Conservation (phyloP, 306 rosid genomes). For the Dryas octopetala region DNA sequence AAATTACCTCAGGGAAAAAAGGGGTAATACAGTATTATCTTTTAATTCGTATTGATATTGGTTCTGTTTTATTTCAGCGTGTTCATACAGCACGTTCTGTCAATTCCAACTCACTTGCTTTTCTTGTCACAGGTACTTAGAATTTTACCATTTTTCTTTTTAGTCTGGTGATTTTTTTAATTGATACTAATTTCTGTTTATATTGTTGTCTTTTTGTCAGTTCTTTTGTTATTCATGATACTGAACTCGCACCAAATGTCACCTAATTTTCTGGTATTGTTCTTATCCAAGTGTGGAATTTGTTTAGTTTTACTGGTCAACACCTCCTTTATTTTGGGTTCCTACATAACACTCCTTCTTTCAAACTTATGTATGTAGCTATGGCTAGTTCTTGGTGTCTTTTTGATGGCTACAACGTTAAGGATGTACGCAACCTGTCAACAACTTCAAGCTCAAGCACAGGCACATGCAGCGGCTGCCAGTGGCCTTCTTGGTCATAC, state of each 20-base stretch:
- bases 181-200: conserved; percentile 4
- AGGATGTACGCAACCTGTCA: conserved; percentile 99
- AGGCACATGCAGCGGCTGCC: conserved; percentile 84
- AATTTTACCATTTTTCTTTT: background rate
- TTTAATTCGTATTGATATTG: conserved; percentile 7
- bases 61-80: conserved; percentile 38
- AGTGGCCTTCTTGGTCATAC: conserved; percentile 90
- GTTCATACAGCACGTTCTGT: conserved; percentile 75
- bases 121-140: conserved; percentile 87
- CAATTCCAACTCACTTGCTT: conserved; percentile 85
- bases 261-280: conserved; percentile 81
- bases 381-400: conserved; percentile 96
- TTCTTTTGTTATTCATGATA: conserved; percentile 85
- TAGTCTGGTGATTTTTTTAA: conserved; percentile 5
- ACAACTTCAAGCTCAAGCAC: conserved; percentile 97
- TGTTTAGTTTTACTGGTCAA: conserved; percentile 12
- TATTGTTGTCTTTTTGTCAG: conserved; percentile 45
- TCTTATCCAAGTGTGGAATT: conserved; percentile 22
- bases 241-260: conserved; percentile 94
- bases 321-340: background rate
- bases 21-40: background rate
- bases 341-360: background rate
- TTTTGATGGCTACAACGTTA: conserved; percentile 90
- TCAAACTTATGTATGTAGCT: conserved; percentile 46
- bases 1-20: background rate